Base-by-base conservation (phyloP, 2,329 filamentous ascomycete species). In the Rutstroemia sp. region DNA sequence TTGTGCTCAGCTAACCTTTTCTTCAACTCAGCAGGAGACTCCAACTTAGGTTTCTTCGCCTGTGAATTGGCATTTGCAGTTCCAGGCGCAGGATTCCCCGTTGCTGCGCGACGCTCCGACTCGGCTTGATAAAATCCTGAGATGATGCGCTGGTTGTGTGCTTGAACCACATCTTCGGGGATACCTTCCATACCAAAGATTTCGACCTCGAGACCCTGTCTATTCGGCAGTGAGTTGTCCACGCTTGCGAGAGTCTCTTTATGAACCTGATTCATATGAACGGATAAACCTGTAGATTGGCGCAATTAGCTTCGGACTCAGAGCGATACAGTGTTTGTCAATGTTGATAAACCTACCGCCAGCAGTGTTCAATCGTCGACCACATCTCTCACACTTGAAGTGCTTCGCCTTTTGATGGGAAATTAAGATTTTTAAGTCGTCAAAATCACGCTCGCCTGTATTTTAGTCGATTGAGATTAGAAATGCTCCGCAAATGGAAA, bases 361-460 rank as follows among this genome's bases (percentile, higher is more conserved):
- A 44, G 92, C 92, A 1, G 94, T 99, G 70, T 96, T 96, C 56
- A 99, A 75, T 64, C 92, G 81, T 62, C 94, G 84, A 53, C 86
- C 86, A 71, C 94, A 99, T 75, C 87, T 79, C 66, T 96, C 90
- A 75, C 94, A 99, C 74, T 96, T 96, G 79, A 96, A 97, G 73
- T 99, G 94, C 74, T 97, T 97, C n/a, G 92, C 92, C 72, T 96
- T 97, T 70, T 97, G 94, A 72, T 99, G 94, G 57, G 89, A 92
- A 65, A 96, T 95, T 62, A 99, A 84, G 65, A 97, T 91, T 77
- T 96, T 96, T 48, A 96, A 73, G 72, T 99, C 94, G 72, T 97
- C 92, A 71, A 97, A 99, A 74, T 97, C 92, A 75, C 92, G 88
- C 74, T 99, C 94, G 74, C 82, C 82, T 86, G 55, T 2, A 18